phyloP scores from a whole-genome alignment of 208 protist genomes.

The Herpetomonas muscarum region DNA sequence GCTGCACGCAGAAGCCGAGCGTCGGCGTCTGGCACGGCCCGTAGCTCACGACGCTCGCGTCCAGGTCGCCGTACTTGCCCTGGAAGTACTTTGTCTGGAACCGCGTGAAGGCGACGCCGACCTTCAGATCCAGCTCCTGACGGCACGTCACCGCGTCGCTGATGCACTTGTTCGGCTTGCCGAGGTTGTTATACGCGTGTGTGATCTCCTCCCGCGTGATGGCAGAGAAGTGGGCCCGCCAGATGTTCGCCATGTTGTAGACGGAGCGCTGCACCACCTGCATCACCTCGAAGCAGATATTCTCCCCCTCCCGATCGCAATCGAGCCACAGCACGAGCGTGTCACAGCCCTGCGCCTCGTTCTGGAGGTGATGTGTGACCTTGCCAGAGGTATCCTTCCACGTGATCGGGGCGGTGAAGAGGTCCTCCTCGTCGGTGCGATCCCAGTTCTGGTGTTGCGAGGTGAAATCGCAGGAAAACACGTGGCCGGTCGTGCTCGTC shows the following conservation, averaged over 20 bases:
- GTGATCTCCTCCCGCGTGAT: conserved; percentile 86
- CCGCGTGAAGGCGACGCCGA: conserved; percentile 94
- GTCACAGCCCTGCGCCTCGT: conserved; percentile 78
- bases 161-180: conserved; percentile 88
- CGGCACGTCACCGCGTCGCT: conserved; percentile 92
- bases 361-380: conserved; percentile 75
- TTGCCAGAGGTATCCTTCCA: conserved; percentile 87
- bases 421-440: conserved; percentile 71
- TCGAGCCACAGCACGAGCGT: conserved; percentile 94
- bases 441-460: conserved; percentile 89
- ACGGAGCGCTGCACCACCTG: conserved; percentile 67
- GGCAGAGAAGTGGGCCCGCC: conserved; percentile 89
- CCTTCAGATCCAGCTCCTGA: conserved; percentile 95
- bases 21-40: conserved; percentile 97
- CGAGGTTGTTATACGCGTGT: conserved; percentile 78
- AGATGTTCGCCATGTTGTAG: conserved; percentile 65
- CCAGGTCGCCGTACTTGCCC: conserved; percentile 87
- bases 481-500: conserved; percentile 89
- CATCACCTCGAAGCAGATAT: conserved; percentile 97
- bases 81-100: conserved; percentile 92
- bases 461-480: conserved; percentile 90
- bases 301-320: conserved; percentile 97
- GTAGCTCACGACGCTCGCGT: conserved; percentile 91
- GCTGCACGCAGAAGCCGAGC: conserved; percentile 91
- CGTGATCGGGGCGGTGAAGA: conserved; percentile 78